These are phyloP conservation scores for Ogataea philodendri DNA, from an alignment of 805 yeast species.

Conservation along the genomic window DNA sequence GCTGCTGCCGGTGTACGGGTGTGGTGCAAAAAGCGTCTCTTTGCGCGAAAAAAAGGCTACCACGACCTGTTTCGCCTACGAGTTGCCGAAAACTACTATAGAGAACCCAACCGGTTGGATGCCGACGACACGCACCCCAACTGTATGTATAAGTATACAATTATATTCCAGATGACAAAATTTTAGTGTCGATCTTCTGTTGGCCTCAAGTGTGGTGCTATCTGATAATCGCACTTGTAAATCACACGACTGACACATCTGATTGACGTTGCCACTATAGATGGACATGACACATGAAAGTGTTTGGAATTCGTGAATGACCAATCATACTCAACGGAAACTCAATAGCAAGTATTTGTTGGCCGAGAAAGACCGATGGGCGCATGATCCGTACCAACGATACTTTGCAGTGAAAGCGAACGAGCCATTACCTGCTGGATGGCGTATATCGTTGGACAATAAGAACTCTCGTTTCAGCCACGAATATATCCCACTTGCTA, in stretches of 20 bases:
- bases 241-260: too few species aligned
- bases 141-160: neutral
- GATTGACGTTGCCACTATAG: slow-evolving; percentile 6
- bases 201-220: too few species aligned
- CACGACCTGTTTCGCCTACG: neutral
- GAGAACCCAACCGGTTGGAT: too few species aligned
- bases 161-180: too few species aligned
- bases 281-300: too few species aligned
- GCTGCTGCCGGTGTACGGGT: slow-evolving; percentile 6
- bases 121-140: too few species aligned
- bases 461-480: slow-evolving; percentile 20
- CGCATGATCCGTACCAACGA: slow-evolving; percentile 29
- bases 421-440: slow-evolving; percentile 21
- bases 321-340: too few species aligned
- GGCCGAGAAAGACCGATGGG: slow-evolving; percentile 20
- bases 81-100: too few species aligned
- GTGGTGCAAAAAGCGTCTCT: neutral
- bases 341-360: slow-evolving; percentile 8
- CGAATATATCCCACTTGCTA: slow-evolving; percentile 12
- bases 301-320: too few species aligned
- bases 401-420: slow-evolving; percentile 19
- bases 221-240: too few species aligned
- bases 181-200: too few species aligned
- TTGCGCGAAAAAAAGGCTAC: slow-evolving; percentile 2
- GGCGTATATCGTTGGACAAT: slow-evolving; percentile 19